Conservation (phyloP, 1,139 yeast genomes). For the Arxiozyma heterogenica region DNA sequence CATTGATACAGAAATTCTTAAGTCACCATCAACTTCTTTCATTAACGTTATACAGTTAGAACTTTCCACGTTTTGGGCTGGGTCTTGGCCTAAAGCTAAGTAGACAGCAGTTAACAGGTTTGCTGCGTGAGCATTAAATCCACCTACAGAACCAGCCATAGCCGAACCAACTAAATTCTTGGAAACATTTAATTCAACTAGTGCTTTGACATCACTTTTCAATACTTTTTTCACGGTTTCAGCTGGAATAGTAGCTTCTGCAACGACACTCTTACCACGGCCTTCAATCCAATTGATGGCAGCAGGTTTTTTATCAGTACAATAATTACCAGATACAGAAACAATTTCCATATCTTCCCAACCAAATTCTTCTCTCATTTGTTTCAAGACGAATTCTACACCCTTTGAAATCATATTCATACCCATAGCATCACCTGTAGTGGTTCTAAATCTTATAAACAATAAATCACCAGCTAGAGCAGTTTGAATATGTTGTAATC, state of each 20-base stretch:
- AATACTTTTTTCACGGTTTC: constrained; percentile 72
- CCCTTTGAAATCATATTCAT: constrained; percentile 99
- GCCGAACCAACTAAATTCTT: constrained; percentile 95
- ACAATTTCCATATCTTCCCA: constrained; percentile 91
- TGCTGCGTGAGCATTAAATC: constrained; percentile 97
- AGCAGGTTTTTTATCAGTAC: constrained; percentile 96
- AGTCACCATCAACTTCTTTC: constrained; percentile 75
- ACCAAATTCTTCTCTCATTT: constrained; percentile 83
- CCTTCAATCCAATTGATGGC: constrained; percentile 99
- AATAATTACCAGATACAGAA: constrained; percentile 93
- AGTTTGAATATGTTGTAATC: constrained; percentile 82
- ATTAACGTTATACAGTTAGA: constrained; percentile 95
- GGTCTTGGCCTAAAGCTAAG: constrained; percentile 97
- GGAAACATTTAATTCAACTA: constrained; percentile 79
- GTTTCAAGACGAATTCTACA: constrained; percentile 76
- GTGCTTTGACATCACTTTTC: constrained; percentile 86
- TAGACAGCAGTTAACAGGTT: constrained; percentile 89
- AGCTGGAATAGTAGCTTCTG: constrained; percentile 88
- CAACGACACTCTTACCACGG: constrained; percentile 96
- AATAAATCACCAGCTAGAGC: constrained; percentile 89
- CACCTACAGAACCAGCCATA: constrained; percentile 98
- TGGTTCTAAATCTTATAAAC: constrained; percentile 87
- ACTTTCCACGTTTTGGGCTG: constrained; percentile 96
- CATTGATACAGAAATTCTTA: constrained; percentile 91
- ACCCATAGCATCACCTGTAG: constrained; percentile 99